Percentiles rank a stretch among this genome's conserved stretches.
Conservation (phyloP, 108 stramenopile species). For the Skeletonema costatum region DNA sequence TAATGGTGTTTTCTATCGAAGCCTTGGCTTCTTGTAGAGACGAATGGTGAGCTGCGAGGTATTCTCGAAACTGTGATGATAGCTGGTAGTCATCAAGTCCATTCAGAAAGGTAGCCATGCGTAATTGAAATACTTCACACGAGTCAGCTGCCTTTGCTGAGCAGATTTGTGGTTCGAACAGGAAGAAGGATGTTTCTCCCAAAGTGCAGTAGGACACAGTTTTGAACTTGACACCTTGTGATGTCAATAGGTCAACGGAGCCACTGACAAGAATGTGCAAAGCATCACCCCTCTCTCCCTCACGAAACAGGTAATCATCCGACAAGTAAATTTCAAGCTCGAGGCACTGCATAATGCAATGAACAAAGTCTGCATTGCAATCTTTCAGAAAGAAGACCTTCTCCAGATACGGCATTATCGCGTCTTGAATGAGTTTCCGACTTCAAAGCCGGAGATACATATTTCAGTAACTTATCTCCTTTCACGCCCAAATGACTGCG, state of each 20-base stretch:
- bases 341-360: constrained; percentile 25
- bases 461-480: constrained; percentile 43
- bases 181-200: constrained; percentile 57
- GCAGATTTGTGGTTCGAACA: constrained; percentile 47
- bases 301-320: constrained; percentile 38
- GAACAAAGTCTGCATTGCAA: constrained; percentile 30
- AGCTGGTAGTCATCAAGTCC: constrained; percentile 30
- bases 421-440: constrained; percentile 35
- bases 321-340: constrained; percentile 41
- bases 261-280: constrained; percentile 37
- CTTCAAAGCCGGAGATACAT: constrained; percentile 38
- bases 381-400: constrained; percentile 47
- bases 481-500: constrained; percentile 48
- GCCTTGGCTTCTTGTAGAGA: constrained; percentile 26
- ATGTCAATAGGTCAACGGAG: constrained; percentile 43
- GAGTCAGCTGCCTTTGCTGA: constrained; percentile 37
- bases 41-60: constrained; percentile 25
- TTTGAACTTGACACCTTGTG: constrained; percentile 51
- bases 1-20: constrained; percentile 43
- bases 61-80: constrained; percentile 13
- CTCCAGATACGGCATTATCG: constrained; percentile 18
- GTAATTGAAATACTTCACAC: constrained; percentile 44
- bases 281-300: constrained; percentile 42
- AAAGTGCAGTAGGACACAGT: constrained; percentile 42
- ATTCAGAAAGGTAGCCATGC: constrained; percentile 32